Conservation (phyloP, 192 early-diverging fungal species). For the Diversispora epigaea region DNA sequence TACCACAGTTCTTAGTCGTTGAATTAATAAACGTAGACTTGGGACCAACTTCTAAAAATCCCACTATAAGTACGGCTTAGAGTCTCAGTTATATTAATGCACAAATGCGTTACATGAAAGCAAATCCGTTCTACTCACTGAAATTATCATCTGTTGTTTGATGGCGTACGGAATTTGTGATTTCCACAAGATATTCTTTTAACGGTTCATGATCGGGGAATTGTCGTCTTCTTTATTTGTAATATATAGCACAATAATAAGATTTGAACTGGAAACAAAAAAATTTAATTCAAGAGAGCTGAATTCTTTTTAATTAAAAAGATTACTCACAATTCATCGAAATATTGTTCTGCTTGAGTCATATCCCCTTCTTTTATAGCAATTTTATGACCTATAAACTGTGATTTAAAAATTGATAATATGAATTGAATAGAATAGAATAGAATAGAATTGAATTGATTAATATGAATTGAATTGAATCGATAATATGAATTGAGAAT, state of each 20-base stretch:
- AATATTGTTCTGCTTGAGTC: background rate
- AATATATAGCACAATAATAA: background rate
- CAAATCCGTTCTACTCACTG: constrained; percentile 15
- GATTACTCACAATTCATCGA: constrained; percentile 25
- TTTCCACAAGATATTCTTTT: constrained; percentile 30
- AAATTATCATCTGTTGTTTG: constrained; percentile 23
- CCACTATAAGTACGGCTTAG: background rate
- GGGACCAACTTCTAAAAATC: background rate
- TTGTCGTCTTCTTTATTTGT: background rate
- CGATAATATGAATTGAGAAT: no score
- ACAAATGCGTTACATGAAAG: background rate
- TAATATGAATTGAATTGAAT: no score
- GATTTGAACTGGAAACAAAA: background rate
- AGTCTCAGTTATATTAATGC: background rate
- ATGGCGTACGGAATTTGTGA: constrained; percentile 14
- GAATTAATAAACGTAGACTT: no score
- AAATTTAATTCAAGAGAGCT: background rate
- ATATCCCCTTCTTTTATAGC: constrained; percentile 23
- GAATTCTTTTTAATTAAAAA: background rate
- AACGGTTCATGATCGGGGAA: constrained; percentile 18
- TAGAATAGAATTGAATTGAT: no score
- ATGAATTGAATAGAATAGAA: no score
- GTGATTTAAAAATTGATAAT: background rate
- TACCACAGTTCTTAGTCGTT: no score
- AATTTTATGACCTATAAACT: constrained; percentile 25